These are phyloP conservation scores for Trametes coccinea DNA, from an alignment of 768 basidiomycete genomes.

Conservation along the genomic window DNA sequence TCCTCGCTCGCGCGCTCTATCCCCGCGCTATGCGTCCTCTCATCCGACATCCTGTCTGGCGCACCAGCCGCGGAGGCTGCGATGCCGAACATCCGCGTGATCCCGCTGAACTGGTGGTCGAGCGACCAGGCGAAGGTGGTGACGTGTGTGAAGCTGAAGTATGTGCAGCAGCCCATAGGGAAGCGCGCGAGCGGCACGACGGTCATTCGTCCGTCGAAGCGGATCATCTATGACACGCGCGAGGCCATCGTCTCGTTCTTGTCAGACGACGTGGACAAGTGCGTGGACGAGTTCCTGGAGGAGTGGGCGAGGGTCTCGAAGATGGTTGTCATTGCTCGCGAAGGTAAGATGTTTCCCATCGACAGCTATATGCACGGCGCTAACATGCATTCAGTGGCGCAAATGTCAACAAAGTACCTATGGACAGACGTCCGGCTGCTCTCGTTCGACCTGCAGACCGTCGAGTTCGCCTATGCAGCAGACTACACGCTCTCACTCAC, in stretches of 20 bases:
- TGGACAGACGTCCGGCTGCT: slow-evolving; percentile 81
- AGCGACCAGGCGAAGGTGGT: slow-evolving; percentile 78
- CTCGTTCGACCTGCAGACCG: slow-evolving; percentile 89
- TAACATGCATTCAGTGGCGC: slow-evolving; percentile 57
- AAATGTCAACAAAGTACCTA: slow-evolving; percentile 71
- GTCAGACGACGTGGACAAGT: slow-evolving; percentile 82
- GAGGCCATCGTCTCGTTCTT: slow-evolving; percentile 89
- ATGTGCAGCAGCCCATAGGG: slow-evolving; percentile 83
- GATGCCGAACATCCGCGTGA: slow-evolving; percentile 88
- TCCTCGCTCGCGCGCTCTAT: slow-evolving; percentile 77
- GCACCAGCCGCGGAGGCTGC: slow-evolving; percentile 89
- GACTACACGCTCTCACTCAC: slow-evolving; percentile 79
- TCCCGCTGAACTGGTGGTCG: slow-evolving; percentile 91
- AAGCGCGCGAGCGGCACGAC: slow-evolving; percentile 56
- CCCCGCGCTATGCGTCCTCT: slow-evolving; percentile 81
- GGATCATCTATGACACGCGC: slow-evolving; percentile 86
- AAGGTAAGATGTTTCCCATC: slow-evolving; percentile 49
- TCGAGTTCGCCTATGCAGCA: slow-evolving; percentile 81
- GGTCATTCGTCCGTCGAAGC: slow-evolving; percentile 80
- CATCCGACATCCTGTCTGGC: slow-evolving; percentile 76
- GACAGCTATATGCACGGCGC: not conserved
- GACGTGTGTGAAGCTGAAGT: slow-evolving; percentile 88
- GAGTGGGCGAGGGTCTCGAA: slow-evolving; percentile 93
- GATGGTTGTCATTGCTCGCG: slow-evolving; percentile 90
- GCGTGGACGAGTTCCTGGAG: slow-evolving; percentile 87